Evolutionary conservation across 129 eudicot genomes (phyloP).

Genomic region (Centaurea solstitialis): DNA sequence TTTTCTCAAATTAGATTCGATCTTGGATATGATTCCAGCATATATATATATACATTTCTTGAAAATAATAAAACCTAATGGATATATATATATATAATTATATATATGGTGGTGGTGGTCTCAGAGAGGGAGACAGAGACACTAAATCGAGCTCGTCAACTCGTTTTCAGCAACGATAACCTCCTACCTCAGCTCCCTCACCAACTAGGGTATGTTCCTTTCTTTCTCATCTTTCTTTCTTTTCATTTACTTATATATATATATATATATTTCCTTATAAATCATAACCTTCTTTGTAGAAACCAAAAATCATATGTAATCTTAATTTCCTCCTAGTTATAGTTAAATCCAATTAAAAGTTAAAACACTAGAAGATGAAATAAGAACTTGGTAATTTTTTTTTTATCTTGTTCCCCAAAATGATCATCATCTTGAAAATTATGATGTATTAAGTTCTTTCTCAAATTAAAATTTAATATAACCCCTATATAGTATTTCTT

Average conservation of each 20-base stretch:
- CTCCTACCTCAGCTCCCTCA: conserved; percentile 43
- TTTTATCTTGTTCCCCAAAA: neutral
- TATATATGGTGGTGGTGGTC: conserved; percentile 12
- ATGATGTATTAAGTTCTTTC: too few species aligned
- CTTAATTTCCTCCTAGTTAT: neutral
- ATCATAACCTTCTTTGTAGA: neutral
- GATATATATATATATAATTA: too few species aligned
- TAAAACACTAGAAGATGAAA: too few species aligned
- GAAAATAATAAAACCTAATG: too few species aligned
- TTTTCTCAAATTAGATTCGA: neutral
- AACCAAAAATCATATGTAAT: neutral
- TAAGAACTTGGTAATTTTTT: neutral
- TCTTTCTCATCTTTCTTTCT: neutral
- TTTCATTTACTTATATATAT: neutral
- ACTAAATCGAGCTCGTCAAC: conserved; percentile 92
- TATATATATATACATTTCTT: too few species aligned
- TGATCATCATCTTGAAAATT: neutral
- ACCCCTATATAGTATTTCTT: too few species aligned
- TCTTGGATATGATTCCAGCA: neutral
- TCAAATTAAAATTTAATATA: neutral
- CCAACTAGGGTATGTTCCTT: conserved; percentile 55
- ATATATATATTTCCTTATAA: neutral
- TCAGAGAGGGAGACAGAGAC: conserved; percentile 99
- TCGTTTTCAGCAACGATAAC: conserved; percentile 73
- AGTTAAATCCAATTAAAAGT: too few species aligned